A percentile compares a stretch with the other conserved stretches of the same genome.
phyloP scores from a whole-genome alignment of 78 protist species.

The slime mould (Dictyostelium discoideum) region DNA sequence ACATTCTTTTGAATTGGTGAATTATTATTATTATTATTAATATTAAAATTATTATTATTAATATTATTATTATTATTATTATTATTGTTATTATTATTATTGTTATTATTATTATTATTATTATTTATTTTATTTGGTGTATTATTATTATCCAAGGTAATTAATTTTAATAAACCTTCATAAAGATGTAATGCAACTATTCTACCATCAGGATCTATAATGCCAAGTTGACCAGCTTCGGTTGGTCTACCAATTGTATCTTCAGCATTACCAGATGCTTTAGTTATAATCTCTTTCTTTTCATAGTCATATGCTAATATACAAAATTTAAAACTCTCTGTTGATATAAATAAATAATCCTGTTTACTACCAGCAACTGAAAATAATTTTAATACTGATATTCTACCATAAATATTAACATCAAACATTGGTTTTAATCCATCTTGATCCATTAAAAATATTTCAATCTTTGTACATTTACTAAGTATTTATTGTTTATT shows the following conservation, averaged over 20 bases:
- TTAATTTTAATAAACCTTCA: constrained; percentile 82
- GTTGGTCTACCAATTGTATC: constrained; percentile 78
- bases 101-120: too few species aligned
- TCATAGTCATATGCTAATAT: constrained; percentile 75
- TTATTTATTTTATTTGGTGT: too few species aligned
- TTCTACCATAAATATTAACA: constrained; percentile 84
- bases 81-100: neutral
- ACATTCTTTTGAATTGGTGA: constrained; percentile 43
- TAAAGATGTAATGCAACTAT: constrained; percentile 82
- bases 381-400: constrained; percentile 60
- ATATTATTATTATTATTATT: neutral
- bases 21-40: neutral
- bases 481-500: too few species aligned
- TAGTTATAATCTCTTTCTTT: constrained; percentile 79
- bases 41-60: neutral
- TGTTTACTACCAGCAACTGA: constrained; percentile 47
- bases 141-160: constrained; percentile 55
- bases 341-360: constrained; percentile 75
- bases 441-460: constrained; percentile 65
- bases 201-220: constrained; percentile 87
- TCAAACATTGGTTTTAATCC: constrained; percentile 87
- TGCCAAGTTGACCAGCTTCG: constrained; percentile 67
- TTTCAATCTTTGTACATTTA: constrained; percentile 83
- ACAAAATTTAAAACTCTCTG: constrained; percentile 83
- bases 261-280: constrained; percentile 82